Evolutionary conservation across 2,329 filamentous ascomycete genomes (phyloP), one percentile per base, ranked within the genome.

Genomic region (Colletotrichum trifolii): DNA sequence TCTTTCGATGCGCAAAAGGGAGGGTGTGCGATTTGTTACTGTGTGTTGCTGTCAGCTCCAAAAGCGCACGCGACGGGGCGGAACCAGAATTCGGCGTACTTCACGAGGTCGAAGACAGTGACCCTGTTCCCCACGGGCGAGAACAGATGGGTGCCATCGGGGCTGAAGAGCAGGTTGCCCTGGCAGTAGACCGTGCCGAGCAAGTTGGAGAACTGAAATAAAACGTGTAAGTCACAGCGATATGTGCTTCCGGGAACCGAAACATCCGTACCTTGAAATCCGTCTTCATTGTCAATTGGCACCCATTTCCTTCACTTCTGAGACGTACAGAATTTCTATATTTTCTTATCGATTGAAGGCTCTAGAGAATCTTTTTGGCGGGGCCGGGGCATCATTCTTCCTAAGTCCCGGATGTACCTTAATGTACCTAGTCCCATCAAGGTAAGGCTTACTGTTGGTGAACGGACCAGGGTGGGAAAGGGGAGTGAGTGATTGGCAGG

Each of bases 141-240:
- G 74, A 96, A 92, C 70, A 99, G 87, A 81, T 93, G 95, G 73
- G 93, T 96, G 76, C 96, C 96, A 87, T 99, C 95, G 67, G 94
- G 93, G 73, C 93, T 96, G 83, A 96, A 99, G 76, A 97, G 87
- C 74, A 99, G 87, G 78, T 98, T 99, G 80, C 96, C 96, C 87
- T 94, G 93, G 83, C 94, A 93, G 84, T 98, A 99, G 76, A 99
- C 96, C 71, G 96, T 99, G 76, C 96, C 96, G 74, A 99, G 88
- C 77, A 99, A 87, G 81, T 98, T 99, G 77, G 95, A 97, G 82
- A 99, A 99, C 94, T 97, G 74, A 2, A 47, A 50, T n/a, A 33
- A n/a, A 12, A 45, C 17, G 10, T 17, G 3, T 8, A 12, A 25
- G 36, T 66, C 17, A 66, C 60, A 35, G 38, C 15, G 6, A 15